Evolutionary conservation across 2,329 filamentous ascomycete species (phyloP), one percentile per base, ranked within the genome.

Genomic region (Scytalidium sp.): DNA sequence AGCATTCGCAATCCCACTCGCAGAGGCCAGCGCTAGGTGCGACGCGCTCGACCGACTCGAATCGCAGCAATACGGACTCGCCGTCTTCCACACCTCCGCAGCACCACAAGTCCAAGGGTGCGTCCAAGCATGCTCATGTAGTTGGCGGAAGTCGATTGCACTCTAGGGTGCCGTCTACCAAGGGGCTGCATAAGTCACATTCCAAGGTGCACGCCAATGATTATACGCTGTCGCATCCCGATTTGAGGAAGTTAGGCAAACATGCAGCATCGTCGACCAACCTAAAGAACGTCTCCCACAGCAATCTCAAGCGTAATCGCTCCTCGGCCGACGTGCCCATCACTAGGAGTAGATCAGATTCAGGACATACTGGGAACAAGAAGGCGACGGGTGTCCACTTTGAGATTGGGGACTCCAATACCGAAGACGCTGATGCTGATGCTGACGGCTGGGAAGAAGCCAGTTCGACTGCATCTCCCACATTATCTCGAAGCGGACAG

Each of bases 401-500:
- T 58, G 81, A 84, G 59, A 72, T 86, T 47, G 83, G 82, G 46
- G 76, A 72, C 59, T 73, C 75, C 62, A 67, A 65, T 20, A 61
- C 70, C 57, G 47, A 51, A 10, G 67, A 70, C 40, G 65, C 64
- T 36, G 76, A 80, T 46, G 32, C 32, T 7, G 32, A 36, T n/a
- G 32, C 11, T n/a, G 80, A 83, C 72, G 82, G 82, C 69, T 86
- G 83, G 83, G 80, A 85, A 40, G 83, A 87, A 66, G 81, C 82
- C 51, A 85, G 81, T 65, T 75, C 74, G 43, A 83, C 80, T 50
- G 82, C 81, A 46, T 84, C 81, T 10, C 82, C 82, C 3, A 78
- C 81, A 53, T 67, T 79, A 42, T 78, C 76, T 11, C 67, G 76
- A 50, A 76, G 73, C 56, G 74, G 69, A 19, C 75, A 75, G 47